Conservation (phyloP, 2,329 filamentous ascomycete genomes). For the Parascedosporium putredinis region DNA sequence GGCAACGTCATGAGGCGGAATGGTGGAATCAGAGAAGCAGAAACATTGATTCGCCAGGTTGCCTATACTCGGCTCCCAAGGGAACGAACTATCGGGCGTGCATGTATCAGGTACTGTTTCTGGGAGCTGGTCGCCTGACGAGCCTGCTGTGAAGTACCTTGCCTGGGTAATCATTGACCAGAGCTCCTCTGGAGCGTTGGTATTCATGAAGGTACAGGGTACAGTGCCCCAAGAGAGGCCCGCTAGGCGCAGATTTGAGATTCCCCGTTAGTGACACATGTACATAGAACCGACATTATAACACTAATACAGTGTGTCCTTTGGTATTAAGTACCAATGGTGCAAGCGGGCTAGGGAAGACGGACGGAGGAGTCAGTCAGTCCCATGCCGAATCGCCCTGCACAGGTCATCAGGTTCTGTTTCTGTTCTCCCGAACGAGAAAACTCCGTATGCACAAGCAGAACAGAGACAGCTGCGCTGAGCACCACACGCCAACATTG, state of each 20-base stretch:
- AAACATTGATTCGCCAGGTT: not conserved
- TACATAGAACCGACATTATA: no score
- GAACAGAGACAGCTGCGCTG: conserved; percentile 3
- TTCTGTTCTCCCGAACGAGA: not conserved
- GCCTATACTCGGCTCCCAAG: not conserved
- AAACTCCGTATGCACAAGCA: conserved; percentile 6
- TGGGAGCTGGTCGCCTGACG: conserved; percentile 2
- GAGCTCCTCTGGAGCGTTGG: not conserved
- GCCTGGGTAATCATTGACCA: not conserved
- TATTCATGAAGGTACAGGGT: no score
- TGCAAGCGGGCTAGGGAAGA: no score
- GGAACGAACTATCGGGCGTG: not conserved
- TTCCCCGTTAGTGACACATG: no score
- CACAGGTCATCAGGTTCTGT: conserved; percentile 8
- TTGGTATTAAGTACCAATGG: no score
- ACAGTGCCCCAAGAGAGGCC: not conserved
- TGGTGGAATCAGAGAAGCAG: not conserved
- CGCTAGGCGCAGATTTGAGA: not conserved
- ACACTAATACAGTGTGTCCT: no score
- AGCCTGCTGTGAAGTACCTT: not conserved
- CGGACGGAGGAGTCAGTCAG: no score
- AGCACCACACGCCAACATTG: conserved; percentile 7
- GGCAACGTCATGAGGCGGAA: conserved; percentile 8
- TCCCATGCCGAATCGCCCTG: conserved; percentile 1
- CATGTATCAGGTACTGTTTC: conserved; percentile 1